A percentile compares a stretch with the other conserved stretches of the same genome.
phyloP scores from a whole-genome alignment of 2,329 filamentous ascomycete species.

The Hysterium pulicare region DNA sequence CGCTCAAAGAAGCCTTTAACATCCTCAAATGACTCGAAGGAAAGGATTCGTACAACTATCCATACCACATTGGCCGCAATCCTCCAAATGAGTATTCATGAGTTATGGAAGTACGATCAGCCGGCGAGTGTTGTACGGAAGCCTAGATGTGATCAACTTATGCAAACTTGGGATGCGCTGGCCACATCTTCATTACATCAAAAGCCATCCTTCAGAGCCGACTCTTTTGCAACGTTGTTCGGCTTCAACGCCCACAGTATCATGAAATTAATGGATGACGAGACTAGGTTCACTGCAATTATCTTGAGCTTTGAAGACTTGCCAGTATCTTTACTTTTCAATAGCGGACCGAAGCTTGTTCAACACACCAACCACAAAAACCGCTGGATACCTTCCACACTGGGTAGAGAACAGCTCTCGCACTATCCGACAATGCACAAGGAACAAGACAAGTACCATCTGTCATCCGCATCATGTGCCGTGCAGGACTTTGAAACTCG shows the following conservation, averaged over 20 bases:
- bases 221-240: conserved; percentile 12
- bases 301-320: conserved; percentile 7
- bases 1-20: no score
- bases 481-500: background rate
- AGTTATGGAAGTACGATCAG: no score
- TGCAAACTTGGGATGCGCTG: no score
- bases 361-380: background rate
- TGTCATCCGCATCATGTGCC: background rate
- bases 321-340: conserved; percentile 10
- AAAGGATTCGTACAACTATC: no score
- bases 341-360: conserved; percentile 4
- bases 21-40: no score
- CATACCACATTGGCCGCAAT: no score
- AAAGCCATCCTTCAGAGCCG: no score
- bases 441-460: background rate
- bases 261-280: background rate
- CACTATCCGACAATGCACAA: background rate
- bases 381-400: conserved; percentile 4
- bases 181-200: no score
- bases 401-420: background rate
- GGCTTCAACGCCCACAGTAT: conserved; percentile 7
- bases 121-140: no score
- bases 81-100: no score
- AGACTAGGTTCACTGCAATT: conserved; percentile 6
- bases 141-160: no score